These are phyloP conservation scores for Pleurotus tuber-regium DNA, from an alignment of 768 basidiomycete genomes.

Conservation along the genomic window DNA sequence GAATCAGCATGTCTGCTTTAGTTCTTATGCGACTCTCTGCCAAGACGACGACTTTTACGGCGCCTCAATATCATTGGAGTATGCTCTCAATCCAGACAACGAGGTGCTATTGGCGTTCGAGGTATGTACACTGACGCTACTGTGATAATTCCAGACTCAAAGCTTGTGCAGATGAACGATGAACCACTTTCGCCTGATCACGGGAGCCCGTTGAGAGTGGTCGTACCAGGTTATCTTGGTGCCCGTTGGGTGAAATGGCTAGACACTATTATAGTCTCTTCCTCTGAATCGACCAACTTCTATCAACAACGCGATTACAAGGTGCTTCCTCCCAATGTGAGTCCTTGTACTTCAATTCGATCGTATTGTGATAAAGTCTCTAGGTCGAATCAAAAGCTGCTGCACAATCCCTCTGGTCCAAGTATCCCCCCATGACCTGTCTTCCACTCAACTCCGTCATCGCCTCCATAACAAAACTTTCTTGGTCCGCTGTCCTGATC, in stretches of 20 bases:
- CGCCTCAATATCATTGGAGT: conserved; percentile 55
- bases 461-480: conserved; percentile 32
- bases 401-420: conserved; percentile 46
- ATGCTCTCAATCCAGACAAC: conserved; percentile 41
- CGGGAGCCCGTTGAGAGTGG: conserved; percentile 64
- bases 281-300: conserved; percentile 60
- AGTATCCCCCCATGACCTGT: conserved; percentile 55
- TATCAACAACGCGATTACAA: conserved; percentile 77
- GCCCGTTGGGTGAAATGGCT: conserved; percentile 81
- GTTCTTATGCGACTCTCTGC: conserved; percentile 57
- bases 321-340: conserved; percentile 50
- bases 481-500: conserved; percentile 33
- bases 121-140: conserved; percentile 28
- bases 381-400: conserved; percentile 46
- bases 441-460: conserved; percentile 65
- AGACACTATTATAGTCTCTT: conserved; percentile 53
- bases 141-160: too few relatives aligned
- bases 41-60: conserved; percentile 65
- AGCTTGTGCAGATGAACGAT: conserved; percentile 72
- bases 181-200: conserved; percentile 56
- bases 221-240: conserved; percentile 66
- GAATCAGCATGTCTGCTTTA: conserved; percentile 55
- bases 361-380: conserved; percentile 7
- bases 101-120: conserved; percentile 64
- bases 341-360: conserved; percentile 14